Evolutionary conservation across 352 stramenopile genomes (phyloP).

Genomic region (Blastocystis hominis): DNA sequence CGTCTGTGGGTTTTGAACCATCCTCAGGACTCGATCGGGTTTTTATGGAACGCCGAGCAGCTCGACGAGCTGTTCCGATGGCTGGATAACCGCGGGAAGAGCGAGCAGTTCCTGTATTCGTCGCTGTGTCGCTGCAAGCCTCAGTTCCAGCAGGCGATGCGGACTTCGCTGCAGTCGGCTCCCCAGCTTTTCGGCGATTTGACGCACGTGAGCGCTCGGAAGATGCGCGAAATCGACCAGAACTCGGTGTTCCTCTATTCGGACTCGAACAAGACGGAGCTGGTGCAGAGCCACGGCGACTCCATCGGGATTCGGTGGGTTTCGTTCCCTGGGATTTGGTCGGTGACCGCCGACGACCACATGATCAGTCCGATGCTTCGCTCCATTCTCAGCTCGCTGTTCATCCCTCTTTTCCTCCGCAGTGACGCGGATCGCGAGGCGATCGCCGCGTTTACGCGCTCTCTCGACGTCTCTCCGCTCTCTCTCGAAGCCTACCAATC

Average conservation of each 20-base stretch:
- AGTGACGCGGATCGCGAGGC: not conserved
- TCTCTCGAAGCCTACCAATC: not conserved
- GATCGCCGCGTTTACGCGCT: not conserved
- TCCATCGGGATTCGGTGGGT: not conserved
- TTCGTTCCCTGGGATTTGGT: not conserved
- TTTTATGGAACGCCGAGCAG: not conserved
- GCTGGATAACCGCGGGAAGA: constrained; percentile 35
- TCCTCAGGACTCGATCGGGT: not conserved
- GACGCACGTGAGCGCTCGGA: not conserved
- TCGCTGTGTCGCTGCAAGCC: not conserved
- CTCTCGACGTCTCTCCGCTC: not conserved
- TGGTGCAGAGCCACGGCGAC: not conserved
- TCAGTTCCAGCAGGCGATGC: not conserved
- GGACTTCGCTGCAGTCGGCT: not conserved
- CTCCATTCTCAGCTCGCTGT: not conserved
- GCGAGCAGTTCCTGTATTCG: constrained; percentile 38
- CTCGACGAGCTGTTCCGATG: not conserved
- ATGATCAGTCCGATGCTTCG: not conserved
- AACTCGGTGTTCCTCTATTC: not conserved
- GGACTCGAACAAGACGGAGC: not conserved
- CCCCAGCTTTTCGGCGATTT: not conserved
- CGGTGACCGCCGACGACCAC: not conserved
- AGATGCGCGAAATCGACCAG: not conserved
- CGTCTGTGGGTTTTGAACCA: constrained; percentile 20
- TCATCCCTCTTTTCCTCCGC: constrained; percentile 2